Conservation (phyloP, 805 yeast species). For the Kazachstania psychrophila region DNA sequence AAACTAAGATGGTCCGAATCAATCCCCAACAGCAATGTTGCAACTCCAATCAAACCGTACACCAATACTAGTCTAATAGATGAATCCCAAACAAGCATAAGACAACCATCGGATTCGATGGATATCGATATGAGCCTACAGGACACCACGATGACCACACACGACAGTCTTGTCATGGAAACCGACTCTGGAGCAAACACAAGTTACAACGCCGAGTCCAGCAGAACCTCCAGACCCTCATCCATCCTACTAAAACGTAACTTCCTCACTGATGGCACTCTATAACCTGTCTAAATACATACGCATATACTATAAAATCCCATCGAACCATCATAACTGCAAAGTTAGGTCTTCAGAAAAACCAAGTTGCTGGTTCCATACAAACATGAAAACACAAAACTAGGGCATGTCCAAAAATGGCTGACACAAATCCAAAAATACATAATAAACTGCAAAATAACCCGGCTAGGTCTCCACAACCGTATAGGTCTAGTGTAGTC, state of each 20-base stretch:
- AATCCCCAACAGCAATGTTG: background rate
- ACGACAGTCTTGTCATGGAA: background rate
- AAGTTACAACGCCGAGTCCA: background rate
- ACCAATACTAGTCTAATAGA: background rate
- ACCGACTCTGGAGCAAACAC: background rate
- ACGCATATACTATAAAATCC: too few species aligned
- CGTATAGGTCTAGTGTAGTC: too few species aligned
- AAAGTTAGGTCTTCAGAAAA: too few species aligned
- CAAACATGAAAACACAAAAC: too few species aligned
- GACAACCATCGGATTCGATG: background rate
- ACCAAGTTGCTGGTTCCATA: too few species aligned
- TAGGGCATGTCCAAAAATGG: too few species aligned
- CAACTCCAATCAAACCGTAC: too few species aligned
- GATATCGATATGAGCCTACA: constrained; percentile 20
- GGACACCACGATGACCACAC: constrained; percentile 9
- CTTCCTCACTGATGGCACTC: background rate
- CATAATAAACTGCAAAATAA: too few species aligned
- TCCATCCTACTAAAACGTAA: background rate
- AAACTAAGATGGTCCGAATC: constrained; percentile 6
- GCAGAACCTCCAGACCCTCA: background rate
- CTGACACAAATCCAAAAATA: too few species aligned
- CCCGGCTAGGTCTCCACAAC: too few species aligned
- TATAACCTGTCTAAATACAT: too few species aligned
- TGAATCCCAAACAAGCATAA: background rate
- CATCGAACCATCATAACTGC: too few species aligned